phyloP scores from a whole-genome alignment of 257 asterid genomes.

The Nicotiana tomentosiformis region DNA sequence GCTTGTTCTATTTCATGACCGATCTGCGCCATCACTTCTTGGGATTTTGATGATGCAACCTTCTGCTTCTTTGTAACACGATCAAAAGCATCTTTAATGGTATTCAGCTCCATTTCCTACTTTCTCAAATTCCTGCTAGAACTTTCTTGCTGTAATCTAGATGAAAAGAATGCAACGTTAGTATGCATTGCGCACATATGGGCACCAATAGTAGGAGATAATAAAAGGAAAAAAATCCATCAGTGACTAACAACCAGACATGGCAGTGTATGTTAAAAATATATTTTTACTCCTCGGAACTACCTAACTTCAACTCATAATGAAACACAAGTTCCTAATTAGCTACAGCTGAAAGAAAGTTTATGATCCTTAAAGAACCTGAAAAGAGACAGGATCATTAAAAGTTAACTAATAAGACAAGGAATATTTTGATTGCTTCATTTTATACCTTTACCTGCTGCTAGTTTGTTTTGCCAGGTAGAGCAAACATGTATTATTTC shows the following conservation, averaged over 20 bases:
- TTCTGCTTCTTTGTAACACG: slow-evolving; percentile 87
- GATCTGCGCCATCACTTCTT: slow-evolving; percentile 65
- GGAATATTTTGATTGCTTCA: background rate
- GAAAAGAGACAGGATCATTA: background rate
- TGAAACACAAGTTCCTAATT: background rate
- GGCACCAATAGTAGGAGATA: background rate
- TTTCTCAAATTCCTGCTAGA: slow-evolving; percentile 19
- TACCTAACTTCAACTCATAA: background rate
- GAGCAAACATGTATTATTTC: background rate
- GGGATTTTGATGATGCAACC: slow-evolving; percentile 66
- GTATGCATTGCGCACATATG: background rate
- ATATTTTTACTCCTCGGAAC: background rate
- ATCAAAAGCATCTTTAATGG: slow-evolving; percentile 79
- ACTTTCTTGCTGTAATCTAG: slow-evolving; percentile 16
- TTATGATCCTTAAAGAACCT: background rate
- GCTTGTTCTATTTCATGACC: slow-evolving; percentile 70
- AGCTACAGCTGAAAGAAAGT: background rate
- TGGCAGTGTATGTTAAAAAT: background rate
- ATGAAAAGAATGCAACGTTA: slow-evolving; percentile 4
- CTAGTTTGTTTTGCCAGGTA: background rate
- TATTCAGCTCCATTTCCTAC: slow-evolving; percentile 64
- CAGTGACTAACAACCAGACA: background rate
- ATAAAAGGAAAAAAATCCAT: background rate
- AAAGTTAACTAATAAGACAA: background rate
- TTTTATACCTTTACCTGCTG: background rate